These are phyloP conservation scores for Chrysoporthe cubensis DNA, from an alignment of 2,329 filamentous ascomycete species.

Conservation along the genomic window DNA sequence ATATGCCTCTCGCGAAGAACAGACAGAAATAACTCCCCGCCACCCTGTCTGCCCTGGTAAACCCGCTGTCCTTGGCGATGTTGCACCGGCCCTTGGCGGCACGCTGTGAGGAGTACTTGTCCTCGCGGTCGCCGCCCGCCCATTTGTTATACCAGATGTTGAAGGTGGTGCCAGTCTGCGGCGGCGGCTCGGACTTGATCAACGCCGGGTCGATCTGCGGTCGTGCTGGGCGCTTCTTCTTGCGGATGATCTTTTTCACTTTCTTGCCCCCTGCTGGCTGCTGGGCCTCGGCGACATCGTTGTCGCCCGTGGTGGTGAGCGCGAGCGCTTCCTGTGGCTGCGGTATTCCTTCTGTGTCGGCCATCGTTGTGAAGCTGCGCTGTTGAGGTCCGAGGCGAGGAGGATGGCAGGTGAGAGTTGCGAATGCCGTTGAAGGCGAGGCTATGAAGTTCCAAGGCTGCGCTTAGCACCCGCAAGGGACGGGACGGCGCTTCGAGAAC, in stretches of 20 bases:
- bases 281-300: slow-evolving; percentile 47
- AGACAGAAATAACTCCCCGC: slow-evolving; percentile 89
- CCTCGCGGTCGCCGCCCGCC: slow-evolving; percentile 92
- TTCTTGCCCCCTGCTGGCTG: slow-evolving; percentile 54
- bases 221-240: slow-evolving; percentile 86
- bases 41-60: slow-evolving; percentile 76
- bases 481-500: background rate
- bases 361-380: slow-evolving; percentile 29
- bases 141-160: slow-evolving; percentile 99
- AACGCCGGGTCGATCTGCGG: slow-evolving; percentile 87
- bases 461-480: background rate
- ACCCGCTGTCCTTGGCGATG: slow-evolving; percentile 77
- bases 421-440: background rate
- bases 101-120: slow-evolving; percentile 83
- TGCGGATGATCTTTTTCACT: slow-evolving; percentile 89
- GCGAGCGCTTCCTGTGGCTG: slow-evolving; percentile 37
- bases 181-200: slow-evolving; percentile 81
- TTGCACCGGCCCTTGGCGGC: slow-evolving; percentile 86
- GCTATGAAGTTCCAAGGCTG: background rate
- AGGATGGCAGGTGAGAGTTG: background rate
- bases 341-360: slow-evolving; percentile 30
- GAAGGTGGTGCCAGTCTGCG: slow-evolving; percentile 92
- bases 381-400: background rate
- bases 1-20: slow-evolving; percentile 82
- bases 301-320: slow-evolving; percentile 42